A percentile compares a stretch with the other conserved stretches of the same genome.
These are phyloP conservation scores for Aspergillus sp. DNA, from an alignment of 2,329 filamentous ascomycete genomes.

Conservation along the genomic window DNA sequence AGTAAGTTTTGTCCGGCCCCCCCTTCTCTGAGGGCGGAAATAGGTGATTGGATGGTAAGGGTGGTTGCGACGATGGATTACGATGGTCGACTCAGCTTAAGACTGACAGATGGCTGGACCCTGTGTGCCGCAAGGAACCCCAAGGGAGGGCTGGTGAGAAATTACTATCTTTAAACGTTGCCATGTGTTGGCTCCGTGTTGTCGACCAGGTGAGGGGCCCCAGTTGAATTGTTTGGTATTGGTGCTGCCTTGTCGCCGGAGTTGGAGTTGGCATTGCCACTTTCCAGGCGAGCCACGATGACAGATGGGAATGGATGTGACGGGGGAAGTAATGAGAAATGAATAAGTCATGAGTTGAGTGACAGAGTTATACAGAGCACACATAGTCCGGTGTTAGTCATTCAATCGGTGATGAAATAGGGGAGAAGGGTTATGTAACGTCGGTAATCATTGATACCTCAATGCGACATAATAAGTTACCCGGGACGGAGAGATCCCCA, in stretches of 20 bases:
- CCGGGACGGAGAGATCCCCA: background rate
- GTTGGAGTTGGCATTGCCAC: background rate
- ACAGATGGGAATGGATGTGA: too few relatives aligned
- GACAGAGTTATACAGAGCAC: too few relatives aligned
- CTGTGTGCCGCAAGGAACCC: slow-evolving; percentile 5
- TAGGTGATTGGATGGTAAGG: slow-evolving; percentile 10
- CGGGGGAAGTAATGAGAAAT: too few relatives aligned
- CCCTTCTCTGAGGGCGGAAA: background rate
- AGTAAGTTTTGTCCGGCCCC: background rate
- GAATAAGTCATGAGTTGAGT: too few relatives aligned
- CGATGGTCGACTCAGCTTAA: background rate
- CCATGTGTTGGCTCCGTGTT: slow-evolving; percentile 9
- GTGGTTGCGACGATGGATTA: background rate
- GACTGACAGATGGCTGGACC: slow-evolving; percentile 4
- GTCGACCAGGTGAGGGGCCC: slow-evolving; percentile 1
- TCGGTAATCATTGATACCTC: background rate
- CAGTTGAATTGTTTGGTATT: background rate
- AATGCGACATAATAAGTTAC: background rate
- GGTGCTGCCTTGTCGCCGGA: background rate
- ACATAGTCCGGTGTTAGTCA: background rate
- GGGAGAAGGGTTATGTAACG: background rate
- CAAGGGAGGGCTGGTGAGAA: background rate
- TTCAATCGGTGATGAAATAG: background rate
- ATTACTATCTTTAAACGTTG: slow-evolving; percentile 10
- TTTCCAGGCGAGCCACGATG: too few relatives aligned